Evolutionary conservation across 495 filamentous ascomycete genomes (phyloP).

Genomic region (Antarctomyces pellizariae): DNA sequence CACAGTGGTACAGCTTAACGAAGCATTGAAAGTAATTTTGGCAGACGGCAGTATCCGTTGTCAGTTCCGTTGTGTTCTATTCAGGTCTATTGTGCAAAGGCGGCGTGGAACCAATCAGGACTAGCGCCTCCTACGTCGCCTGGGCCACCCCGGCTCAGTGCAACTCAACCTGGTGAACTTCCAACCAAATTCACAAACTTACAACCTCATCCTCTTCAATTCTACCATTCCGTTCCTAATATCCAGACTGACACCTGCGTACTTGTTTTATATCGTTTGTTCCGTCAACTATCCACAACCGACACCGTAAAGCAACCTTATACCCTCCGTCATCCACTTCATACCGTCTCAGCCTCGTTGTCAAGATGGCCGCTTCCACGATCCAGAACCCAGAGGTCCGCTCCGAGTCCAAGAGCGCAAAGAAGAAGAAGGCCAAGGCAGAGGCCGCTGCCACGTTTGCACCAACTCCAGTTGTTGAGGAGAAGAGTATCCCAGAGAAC

Average conservation of each 20-base stretch:
- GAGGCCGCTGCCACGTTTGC: conserved; percentile 25
- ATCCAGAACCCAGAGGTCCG: conserved; percentile 25
- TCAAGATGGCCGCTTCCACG: conserved; percentile 24
- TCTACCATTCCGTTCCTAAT: no score
- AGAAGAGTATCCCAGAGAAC: conserved; percentile 17
- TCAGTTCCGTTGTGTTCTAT: no score
- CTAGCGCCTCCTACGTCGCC: no score
- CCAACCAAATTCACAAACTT: background rate
- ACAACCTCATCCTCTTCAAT: conserved; percentile 1
- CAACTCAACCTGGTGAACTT: no score
- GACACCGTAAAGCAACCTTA: conserved; percentile 3
- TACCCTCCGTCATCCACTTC: conserved; percentile 3
- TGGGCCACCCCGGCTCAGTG: no score
- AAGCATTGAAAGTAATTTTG: no score
- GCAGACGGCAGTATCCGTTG: no score
- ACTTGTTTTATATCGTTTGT: background rate
- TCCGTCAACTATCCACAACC: conserved; percentile 1
- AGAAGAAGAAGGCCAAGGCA: conserved; percentile 51
- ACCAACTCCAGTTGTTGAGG: conserved; percentile 18
- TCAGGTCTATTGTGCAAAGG: no score
- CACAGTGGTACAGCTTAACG: no score
- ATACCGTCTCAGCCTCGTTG: background rate
- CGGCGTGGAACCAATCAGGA: no score
- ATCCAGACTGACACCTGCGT: no score
- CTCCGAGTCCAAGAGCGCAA: conserved; percentile 36